Conservation (phyloP, 2,329 filamentous ascomycete species). For the Cytospora piceae region DNA sequence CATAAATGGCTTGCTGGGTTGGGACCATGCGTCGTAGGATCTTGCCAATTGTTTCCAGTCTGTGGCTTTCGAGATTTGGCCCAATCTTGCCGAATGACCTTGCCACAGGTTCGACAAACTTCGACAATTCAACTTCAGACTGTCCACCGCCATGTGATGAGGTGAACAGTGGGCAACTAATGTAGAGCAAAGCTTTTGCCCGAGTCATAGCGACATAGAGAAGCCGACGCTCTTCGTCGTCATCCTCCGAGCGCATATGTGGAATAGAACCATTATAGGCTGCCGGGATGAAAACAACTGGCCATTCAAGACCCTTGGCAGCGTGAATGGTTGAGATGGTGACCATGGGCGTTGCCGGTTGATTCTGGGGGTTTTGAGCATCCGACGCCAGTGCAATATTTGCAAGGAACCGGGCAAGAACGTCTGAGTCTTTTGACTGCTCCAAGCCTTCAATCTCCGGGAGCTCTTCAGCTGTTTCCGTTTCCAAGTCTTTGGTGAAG, state of each 20-base stretch:
- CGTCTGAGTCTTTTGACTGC: slow-evolving; percentile 66
- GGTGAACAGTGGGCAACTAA: slow-evolving; percentile 77
- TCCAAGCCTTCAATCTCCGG: slow-evolving; percentile 73
- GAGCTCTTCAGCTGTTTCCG: slow-evolving; percentile 57
- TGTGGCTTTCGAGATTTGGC: slow-evolving; percentile 66
- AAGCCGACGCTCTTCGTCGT: slow-evolving; percentile 83
- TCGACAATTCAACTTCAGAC: slow-evolving; percentile 65
- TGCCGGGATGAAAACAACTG: slow-evolving; percentile 88
- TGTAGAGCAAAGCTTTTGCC: slow-evolving; percentile 82
- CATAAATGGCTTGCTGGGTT: slow-evolving; percentile 56
- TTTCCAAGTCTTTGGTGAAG: slow-evolving; percentile 54
- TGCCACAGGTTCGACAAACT: slow-evolving; percentile 67
- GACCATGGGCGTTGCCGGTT: slow-evolving; percentile 64
- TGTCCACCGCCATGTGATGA: slow-evolving; percentile 57
- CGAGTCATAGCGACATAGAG: slow-evolving; percentile 97
- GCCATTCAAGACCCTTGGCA: slow-evolving; percentile 96
- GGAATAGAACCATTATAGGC: slow-evolving; percentile 91
- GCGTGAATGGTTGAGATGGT: slow-evolving; percentile 97
- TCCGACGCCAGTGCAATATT: slow-evolving; percentile 88
- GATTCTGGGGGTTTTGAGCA: slow-evolving; percentile 64
- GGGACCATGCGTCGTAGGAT: slow-evolving; percentile 71
- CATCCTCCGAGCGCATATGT: slow-evolving; percentile 82
- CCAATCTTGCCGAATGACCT: slow-evolving; percentile 62
- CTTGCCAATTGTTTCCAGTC: slow-evolving; percentile 68
- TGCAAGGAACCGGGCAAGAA: slow-evolving; percentile 79